These are phyloP conservation scores for Hericium coralloides DNA, from an alignment of 768 basidiomycete genomes.

Conservation along the genomic window DNA sequence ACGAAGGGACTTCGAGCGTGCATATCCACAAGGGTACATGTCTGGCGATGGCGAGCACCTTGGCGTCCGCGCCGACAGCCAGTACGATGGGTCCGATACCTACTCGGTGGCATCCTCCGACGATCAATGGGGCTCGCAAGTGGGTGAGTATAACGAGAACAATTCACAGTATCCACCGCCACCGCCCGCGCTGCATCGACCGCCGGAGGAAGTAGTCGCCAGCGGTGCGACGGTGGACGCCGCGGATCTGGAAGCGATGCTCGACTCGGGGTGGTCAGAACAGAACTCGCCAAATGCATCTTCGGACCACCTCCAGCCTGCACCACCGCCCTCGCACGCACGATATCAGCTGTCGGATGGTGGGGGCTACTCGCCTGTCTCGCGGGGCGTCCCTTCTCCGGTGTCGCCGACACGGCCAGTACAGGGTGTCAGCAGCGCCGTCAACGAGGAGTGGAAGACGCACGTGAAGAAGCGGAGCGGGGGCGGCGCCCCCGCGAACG, in stretches of 20 bases:
- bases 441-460: slow-evolving; percentile 27
- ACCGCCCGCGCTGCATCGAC: slow-evolving; percentile 53
- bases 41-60: slow-evolving; percentile 56
- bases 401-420: slow-evolving; percentile 22
- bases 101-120: slow-evolving; percentile 79
- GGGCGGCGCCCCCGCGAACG: slow-evolving; percentile 24
- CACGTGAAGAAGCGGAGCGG: slow-evolving; percentile 34
- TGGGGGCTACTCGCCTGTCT: neutral
- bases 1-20: slow-evolving; percentile 71
- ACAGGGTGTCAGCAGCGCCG: slow-evolving; percentile 28
- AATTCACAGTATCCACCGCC: slow-evolving; percentile 74
- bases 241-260: slow-evolving; percentile 84
- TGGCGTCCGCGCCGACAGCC: slow-evolving; percentile 44
- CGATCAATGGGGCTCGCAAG: slow-evolving; percentile 92
- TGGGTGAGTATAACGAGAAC: slow-evolving; percentile 92
- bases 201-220: slow-evolving; percentile 30
- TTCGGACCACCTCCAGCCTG: slow-evolving; percentile 20
- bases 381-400: slow-evolving; percentile 17
- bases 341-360: slow-evolving; percentile 58
- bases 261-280: slow-evolving; percentile 86
- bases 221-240: slow-evolving; percentile 46
- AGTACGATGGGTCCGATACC: slow-evolving; percentile 76
- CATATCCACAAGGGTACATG: slow-evolving; percentile 60
- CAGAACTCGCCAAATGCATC: slow-evolving; percentile 38
- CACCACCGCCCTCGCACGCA: slow-evolving; percentile 23